Percentiles rank a stretch among this genome's conserved stretches.
Evolutionary conservation across 208 protist genomes (phyloP).

Genomic region (Leishmania tropica): DNA sequence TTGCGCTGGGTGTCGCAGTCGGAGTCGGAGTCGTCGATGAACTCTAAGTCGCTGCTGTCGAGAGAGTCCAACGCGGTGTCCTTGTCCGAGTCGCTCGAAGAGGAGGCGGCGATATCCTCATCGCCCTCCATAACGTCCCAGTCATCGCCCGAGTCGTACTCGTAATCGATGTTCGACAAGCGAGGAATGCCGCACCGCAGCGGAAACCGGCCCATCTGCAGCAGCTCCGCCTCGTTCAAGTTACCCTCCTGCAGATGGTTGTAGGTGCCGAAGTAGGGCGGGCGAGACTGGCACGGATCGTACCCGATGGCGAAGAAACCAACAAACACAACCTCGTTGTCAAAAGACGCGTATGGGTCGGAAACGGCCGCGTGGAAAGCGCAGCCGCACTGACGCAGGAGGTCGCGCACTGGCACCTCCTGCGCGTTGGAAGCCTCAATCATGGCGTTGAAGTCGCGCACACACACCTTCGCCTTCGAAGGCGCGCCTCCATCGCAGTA

Average conservation of each 20-base stretch:
- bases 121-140: conserved; percentile 84
- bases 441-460: conserved; percentile 47
- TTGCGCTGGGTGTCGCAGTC: conserved; percentile 77
- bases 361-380: conserved; percentile 46
- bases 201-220: conserved; percentile 62
- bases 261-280: conserved; percentile 87
- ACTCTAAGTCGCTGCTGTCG: conserved; percentile 71
- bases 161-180: conserved; percentile 82
- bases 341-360: conserved; percentile 46
- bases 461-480: conserved; percentile 11
- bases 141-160: conserved; percentile 90
- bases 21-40: conserved; percentile 80
- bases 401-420: conserved; percentile 11
- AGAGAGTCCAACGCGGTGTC: conserved; percentile 28
- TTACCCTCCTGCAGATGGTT: conserved; percentile 63
- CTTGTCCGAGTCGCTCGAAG: conserved; percentile 28
- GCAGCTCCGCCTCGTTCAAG: conserved; percentile 59
- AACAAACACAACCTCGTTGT: conserved; percentile 72
- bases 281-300: conserved; percentile 83
- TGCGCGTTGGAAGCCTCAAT: conserved; percentile 49
- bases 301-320: conserved; percentile 87
- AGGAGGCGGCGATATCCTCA: conserved; percentile 64
- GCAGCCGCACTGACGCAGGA: conserved; percentile 49
- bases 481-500: conserved; percentile 14
- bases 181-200: conserved; percentile 55